Conservation (phyloP, 2,329 filamentous ascomycete species). For the Cercospora brassicicola region DNA sequence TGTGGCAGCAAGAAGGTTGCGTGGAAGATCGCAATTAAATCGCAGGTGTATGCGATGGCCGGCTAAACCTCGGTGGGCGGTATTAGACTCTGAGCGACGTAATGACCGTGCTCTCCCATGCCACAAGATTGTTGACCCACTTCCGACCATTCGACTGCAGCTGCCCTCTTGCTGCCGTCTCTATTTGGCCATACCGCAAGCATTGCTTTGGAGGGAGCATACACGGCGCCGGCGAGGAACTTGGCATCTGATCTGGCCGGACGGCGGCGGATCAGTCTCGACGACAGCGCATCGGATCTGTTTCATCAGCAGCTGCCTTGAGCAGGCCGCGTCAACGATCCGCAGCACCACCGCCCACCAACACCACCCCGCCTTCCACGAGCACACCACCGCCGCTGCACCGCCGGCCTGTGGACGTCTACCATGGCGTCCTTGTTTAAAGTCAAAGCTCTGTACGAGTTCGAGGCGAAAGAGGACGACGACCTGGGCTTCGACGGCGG, state of each 20-base stretch:
- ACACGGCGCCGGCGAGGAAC: neutral
- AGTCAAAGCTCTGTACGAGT: slow-evolving; percentile 95
- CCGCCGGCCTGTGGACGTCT: slow-evolving; percentile 1
- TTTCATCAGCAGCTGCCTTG: slow-evolving; percentile 14
- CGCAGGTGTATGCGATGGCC: neutral
- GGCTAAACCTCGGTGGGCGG: slow-evolving; percentile 3
- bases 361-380: neutral
- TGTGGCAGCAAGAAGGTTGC: neutral
- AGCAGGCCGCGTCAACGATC: slow-evolving; percentile 13
- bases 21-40: slow-evolving; percentile 1
- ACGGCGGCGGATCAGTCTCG: neutral
- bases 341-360: slow-evolving; percentile 2
- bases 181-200: neutral
- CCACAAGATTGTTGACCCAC: slow-evolving; percentile 13
- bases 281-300: slow-evolving; percentile 7
- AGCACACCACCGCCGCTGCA: slow-evolving; percentile 10
- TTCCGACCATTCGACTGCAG: slow-evolving; percentile 4
- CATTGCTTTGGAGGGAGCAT: slow-evolving; percentile 1
- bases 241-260: slow-evolving; percentile 1
- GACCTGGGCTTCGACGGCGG: slow-evolving; percentile 83
- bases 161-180: neutral
- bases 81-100: slow-evolving; percentile 2
- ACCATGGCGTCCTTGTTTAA: slow-evolving; percentile 63
- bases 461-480: slow-evolving; percentile 88
- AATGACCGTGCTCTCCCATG: neutral